Base-by-base conservation (phyloP, 2,329 filamentous ascomycete genomes). In the Botryosphaeria dothidea region DNA sequence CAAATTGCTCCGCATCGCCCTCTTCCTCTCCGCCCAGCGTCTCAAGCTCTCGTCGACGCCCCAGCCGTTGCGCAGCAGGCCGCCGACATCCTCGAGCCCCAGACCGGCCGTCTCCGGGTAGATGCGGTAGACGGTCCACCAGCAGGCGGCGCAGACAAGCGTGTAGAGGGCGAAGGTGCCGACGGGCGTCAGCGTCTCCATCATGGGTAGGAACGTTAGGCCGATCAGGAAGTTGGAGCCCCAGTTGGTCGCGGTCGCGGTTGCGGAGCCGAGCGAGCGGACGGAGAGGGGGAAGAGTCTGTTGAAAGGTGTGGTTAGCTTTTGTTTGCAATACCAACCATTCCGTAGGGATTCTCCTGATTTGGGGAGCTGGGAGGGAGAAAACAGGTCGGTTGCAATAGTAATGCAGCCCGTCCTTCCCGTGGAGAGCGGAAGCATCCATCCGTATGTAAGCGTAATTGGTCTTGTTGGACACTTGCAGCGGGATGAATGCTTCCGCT, bases 91-190 rank as follows among this genome's bases (percentile, higher is more conserved):
- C 79, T 97, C 93, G 6, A 97, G 80, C 67, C 87, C 89, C 73
- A 96, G 76, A 0, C 93, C 92, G 64, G 87, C 90, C 66, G 92
- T 96, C 81, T 97, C 93, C 0, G 93, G 93, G 78, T 97, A 97
- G 41, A 93, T 90, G 29, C 76, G 77, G 85, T 88, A 92, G 11
- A 96, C 84, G 6, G 84, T 80, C 23, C 83, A 72, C 84, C 91
- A 95, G 0, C 92, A 92, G 1, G 78, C 72, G 1, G 80, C 77
- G 74, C 93, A 97, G 1, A 97, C 80, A 0, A 75, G 71, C 0
- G 90, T 90, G 78, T 97, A 98, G n/a, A 90, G 76, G 0, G 86
- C 84, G 80, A 98, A 97, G 0, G 93, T 96, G 81, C 88, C 90
- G 6, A 84, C 82, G 0, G 92, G 90, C 5, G 86, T 90, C 68